phyloP scores from a whole-genome alignment of 1,284 basidiomycete genomes.

The Cystobasidium slooffiae region DNA sequence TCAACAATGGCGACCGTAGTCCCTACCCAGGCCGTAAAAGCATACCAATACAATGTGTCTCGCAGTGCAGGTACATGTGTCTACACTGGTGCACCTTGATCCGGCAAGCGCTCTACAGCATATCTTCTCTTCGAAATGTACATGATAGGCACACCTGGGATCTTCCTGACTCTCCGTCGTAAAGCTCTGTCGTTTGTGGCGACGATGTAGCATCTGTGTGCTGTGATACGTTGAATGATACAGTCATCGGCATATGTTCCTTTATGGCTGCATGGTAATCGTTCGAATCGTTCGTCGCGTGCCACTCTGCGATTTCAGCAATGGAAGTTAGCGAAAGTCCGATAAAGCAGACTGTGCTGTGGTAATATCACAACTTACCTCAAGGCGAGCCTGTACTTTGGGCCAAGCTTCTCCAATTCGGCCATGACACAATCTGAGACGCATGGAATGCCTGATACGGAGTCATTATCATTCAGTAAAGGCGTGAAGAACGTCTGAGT shows the following conservation, averaged over 20 bases:
- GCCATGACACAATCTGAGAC: constrained; percentile 98
- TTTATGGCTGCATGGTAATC: constrained; percentile 85
- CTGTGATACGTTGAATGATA: constrained; percentile 89
- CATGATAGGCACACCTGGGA: constrained; percentile 95
- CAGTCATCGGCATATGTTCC: constrained; percentile 99
- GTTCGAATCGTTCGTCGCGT: constrained; percentile 94
- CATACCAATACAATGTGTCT: too few species aligned
- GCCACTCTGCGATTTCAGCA: constrained; percentile 69
- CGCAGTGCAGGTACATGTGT: too few species aligned
- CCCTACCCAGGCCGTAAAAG: too few species aligned
- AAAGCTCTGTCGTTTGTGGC: constrained; percentile 98
- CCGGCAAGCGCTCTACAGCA: constrained; percentile 89
- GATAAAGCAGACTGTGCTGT: background rate
- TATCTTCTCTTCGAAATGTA: constrained; percentile 89
- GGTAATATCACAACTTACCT: constrained; percentile 62
- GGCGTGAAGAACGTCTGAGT: background rate
- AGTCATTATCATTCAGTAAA: background rate
- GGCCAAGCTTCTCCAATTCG: constrained; percentile 95
- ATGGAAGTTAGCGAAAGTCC: background rate
- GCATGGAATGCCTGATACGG: constrained; percentile 82
- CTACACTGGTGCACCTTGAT: constrained; percentile 67
- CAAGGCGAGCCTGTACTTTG: constrained; percentile 91
- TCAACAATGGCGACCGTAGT: too few species aligned
- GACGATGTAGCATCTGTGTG: constrained; percentile 96
- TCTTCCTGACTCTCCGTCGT: constrained; percentile 84